A percentile compares a stretch with the other conserved stretches of the same genome.
Conservation (phyloP, 2,329 filamentous ascomycete genomes). For the Aspergillus melleus region DNA sequence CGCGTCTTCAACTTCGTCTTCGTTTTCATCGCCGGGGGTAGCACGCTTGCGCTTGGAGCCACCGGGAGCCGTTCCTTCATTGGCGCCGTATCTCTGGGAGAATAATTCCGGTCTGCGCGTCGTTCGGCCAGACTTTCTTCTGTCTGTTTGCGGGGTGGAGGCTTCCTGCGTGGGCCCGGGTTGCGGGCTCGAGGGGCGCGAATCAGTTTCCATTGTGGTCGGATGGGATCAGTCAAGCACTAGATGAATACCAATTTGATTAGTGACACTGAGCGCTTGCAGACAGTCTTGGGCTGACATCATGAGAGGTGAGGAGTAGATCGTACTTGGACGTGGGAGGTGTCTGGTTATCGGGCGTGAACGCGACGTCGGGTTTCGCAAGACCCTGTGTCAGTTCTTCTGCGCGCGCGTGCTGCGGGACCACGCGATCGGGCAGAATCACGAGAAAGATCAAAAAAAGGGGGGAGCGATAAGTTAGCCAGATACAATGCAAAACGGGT, state of each 20-base stretch:
- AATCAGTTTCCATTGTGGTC: conserved; percentile 24
- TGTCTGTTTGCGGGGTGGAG: conserved; percentile 30
- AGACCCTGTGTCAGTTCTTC: background rate
- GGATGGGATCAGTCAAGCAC: conserved; percentile 4
- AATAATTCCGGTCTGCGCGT: conserved; percentile 45
- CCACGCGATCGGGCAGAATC: background rate
- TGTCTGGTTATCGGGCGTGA: conserved; percentile 5
- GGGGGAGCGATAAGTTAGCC: background rate
- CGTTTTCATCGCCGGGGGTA: conserved; percentile 37
- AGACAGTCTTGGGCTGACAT: background rate
- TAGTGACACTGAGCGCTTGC: background rate
- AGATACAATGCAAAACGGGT: background rate
- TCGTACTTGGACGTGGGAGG: conserved; percentile 18
- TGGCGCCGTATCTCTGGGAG: conserved; percentile 37
- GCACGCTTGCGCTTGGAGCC: conserved; percentile 53
- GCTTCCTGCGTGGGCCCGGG: conserved; percentile 17
- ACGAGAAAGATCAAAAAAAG: background rate
- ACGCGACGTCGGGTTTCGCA: conserved; percentile 2
- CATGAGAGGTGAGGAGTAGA: background rate
- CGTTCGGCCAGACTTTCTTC: conserved; percentile 47
- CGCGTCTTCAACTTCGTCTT: conserved; percentile 32
- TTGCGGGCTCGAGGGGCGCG: conserved; percentile 21
- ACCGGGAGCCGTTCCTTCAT: conserved; percentile 23
- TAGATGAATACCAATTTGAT: background rate
- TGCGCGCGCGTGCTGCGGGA: conserved; percentile 1